Evolutionary conservation across 192 early-diverging fungal species (phyloP), one percentile per base, ranked within the genome.

Genomic region (Helicostylum pulchrum): DNA sequence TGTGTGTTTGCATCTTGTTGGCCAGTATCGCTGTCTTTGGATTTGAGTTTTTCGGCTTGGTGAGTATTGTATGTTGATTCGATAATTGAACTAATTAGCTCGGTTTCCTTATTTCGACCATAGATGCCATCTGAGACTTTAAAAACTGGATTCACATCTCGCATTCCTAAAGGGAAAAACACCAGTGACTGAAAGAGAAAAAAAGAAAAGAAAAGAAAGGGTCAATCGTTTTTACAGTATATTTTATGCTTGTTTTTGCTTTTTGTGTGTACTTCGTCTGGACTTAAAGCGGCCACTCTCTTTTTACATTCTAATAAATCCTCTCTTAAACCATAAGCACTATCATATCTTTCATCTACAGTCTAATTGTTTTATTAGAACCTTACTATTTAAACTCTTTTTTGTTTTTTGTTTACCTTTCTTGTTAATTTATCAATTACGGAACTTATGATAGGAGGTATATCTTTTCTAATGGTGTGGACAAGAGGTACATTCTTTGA

Each of bases 341-440:
- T 71, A 44, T 58, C 48, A 43, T 71, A 71, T 39, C 69, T 54
- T 34, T 71, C 69, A 53, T 71, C 55, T 7, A 61, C 58, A 60
- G 54, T 39, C 69, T 71, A 64, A 19, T 12, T 9, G 12, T 52
- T 6, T 39, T 39, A 39, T 6, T 3, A 39, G 36, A 39, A 3
- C 7, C 5, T n/a, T 10, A 39, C 4, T 39, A 3, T 39, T 3
- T 53, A 4, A 39, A 23, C 8, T 14, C 2, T 26, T 26, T 26
- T 26, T 26, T 26, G 26, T 26, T 26, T n/a, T 2, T 15, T 14
- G 17, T 3, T 43, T 56, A 71, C 69, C 55, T 71, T 71, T 50
- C 62, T 32, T 9, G 69, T 65, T 7, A 71, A 52, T 42, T 65
- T 65, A 17, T 71, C 62, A 45, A 71, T 65, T 7, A 71, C 65